Conservation (phyloP, 2,329 filamentous ascomycete genomes). For the Aspergillus versicolor region DNA sequence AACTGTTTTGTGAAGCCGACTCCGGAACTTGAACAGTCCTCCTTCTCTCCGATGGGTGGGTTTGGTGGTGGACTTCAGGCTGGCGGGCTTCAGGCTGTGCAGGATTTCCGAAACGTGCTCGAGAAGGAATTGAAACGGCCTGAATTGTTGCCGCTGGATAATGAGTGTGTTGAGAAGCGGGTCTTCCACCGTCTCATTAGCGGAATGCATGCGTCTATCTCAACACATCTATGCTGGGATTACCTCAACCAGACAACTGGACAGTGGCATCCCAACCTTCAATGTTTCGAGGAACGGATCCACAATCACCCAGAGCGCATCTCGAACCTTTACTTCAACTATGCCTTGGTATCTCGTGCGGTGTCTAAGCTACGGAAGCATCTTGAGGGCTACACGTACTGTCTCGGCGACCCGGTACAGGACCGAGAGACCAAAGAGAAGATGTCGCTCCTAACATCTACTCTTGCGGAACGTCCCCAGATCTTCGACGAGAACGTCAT, state of each 20-base stretch:
- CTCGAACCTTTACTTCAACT: slow-evolving; percentile 99
- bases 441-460: slow-evolving; percentile 71
- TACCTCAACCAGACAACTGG: slow-evolving; percentile 95
- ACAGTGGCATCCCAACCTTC: slow-evolving; percentile 84
- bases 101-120: slow-evolving; percentile 62
- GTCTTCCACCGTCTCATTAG: slow-evolving; percentile 95
- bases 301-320: slow-evolving; percentile 85
- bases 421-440: slow-evolving; percentile 78
- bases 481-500: slow-evolving; percentile 95
- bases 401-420: slow-evolving; percentile 77
- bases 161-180: slow-evolving; percentile 96
- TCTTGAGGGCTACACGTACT: slow-evolving; percentile 84
- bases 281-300: slow-evolving; percentile 85
- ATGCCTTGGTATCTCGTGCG: slow-evolving; percentile 88
- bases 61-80: too few species aligned
- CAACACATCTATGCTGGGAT: slow-evolving; percentile 92
- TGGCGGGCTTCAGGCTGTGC: slow-evolving; percentile 53
- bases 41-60: slow-evolving; percentile 34
- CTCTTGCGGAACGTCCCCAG: slow-evolving; percentile 64
- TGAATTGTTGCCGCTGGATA: slow-evolving; percentile 71
- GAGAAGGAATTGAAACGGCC: slow-evolving; percentile 45
- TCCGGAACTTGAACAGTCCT: slow-evolving; percentile 27
- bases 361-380: slow-evolving; percentile 86
- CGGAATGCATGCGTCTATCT: slow-evolving; percentile 98
- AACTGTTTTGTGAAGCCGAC: slow-evolving; percentile 76